phyloP scores from a whole-genome alignment of 257 asterid genomes.

The Fraxinus excelsior region DNA sequence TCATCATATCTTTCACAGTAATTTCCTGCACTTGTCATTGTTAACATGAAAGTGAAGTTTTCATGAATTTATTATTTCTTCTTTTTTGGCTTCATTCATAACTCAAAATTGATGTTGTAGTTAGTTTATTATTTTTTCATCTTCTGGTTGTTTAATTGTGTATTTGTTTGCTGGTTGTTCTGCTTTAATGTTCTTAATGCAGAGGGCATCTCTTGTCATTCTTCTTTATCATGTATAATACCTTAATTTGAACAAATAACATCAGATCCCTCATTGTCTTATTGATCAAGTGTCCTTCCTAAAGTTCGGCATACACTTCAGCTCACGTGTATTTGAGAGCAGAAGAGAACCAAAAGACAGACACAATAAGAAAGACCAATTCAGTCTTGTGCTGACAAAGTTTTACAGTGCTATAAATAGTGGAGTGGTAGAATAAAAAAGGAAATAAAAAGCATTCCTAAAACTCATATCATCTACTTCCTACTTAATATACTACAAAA shows the following conservation, averaged over 20 bases:
- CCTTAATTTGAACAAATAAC: not conserved
- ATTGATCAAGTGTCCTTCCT: not conserved
- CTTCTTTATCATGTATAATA: not conserved
- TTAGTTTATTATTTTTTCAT: not conserved
- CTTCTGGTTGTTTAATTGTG: not conserved
- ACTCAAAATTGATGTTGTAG: not conserved
- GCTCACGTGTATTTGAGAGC: not conserved
- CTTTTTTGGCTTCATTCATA: not conserved
- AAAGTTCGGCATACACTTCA: not conserved
- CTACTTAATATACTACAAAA: not conserved
- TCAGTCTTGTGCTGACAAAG: not conserved
- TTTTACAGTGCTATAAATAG: not conserved
- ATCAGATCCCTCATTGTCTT: not conserved
- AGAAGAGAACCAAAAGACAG: not conserved
- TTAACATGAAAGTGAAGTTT: not conserved
- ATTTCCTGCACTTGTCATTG: not conserved
- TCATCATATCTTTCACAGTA: not conserved
- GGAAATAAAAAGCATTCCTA: not conserved
- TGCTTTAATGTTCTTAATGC: not conserved
- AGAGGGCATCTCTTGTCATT: not conserved
- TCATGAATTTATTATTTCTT: not conserved
- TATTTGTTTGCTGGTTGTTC: not conserved
- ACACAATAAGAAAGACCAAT: not conserved
- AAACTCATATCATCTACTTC: not conserved
- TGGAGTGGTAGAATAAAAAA: not conserved